Conservation (phyloP, 164 flowering plant genomes). For the Umbilicus rupestris region DNA sequence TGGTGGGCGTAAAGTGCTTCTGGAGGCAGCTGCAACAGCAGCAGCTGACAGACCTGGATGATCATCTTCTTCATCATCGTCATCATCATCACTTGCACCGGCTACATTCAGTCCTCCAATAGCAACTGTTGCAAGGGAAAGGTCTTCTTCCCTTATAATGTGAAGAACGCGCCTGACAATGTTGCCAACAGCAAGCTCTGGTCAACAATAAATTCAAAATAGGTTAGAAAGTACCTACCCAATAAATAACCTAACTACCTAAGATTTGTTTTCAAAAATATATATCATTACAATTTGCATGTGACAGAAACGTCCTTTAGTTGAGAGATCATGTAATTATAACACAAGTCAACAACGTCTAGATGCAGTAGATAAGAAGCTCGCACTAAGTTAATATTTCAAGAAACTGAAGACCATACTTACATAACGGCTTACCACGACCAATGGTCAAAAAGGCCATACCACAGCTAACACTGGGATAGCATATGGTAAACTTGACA, state of each 20-base stretch:
- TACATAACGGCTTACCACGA: no score
- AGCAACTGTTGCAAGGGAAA: conserved; percentile 67
- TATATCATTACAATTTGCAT: no score
- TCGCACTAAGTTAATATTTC: no score
- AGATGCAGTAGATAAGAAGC: no score
- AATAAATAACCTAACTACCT: not conserved
- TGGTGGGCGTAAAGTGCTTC: conserved; percentile 83
- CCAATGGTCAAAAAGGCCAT: no score
- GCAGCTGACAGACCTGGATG: conserved; percentile 68
- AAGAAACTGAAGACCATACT: no score
- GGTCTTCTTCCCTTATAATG: conserved; percentile 91
- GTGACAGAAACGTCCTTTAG: no score
- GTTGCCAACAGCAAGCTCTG: conserved; percentile 98
- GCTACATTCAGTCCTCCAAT: conserved; percentile 61
- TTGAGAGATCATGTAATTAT: no score
- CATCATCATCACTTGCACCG: conserved; percentile 83
- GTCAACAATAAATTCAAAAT: conserved; percentile 11
- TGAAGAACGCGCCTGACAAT: conserved; percentile 92
- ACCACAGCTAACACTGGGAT: no score
- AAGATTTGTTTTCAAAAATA: no score
- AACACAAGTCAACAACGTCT: no score
- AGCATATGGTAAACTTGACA: no score
- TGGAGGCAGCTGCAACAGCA: conserved; percentile 84
- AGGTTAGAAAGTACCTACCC: not conserved
- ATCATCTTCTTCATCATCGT: conserved; percentile 38